Percentiles rank a stretch among this genome's conserved stretches.
Conservation (phyloP, 805 yeast genomes). For the Wickerhamia fluorescens region DNA sequence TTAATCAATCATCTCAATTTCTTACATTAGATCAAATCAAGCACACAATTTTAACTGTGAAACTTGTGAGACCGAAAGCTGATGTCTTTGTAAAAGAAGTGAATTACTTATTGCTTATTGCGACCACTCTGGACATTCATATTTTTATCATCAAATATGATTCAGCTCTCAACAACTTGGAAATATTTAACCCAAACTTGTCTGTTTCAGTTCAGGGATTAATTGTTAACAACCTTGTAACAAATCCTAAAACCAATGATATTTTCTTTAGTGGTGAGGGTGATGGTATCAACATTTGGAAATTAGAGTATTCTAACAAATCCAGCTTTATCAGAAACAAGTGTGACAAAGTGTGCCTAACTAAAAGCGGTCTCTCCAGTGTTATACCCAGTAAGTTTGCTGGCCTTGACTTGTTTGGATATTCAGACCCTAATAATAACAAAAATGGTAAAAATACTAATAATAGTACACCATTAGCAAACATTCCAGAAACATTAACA, state of each 20-base stretch:
- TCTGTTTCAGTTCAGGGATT: constrained; percentile 74
- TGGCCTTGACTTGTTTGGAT: constrained; percentile 25
- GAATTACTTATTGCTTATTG: constrained; percentile 61
- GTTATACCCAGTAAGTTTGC: constrained; percentile 32
- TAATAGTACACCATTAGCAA: constrained; percentile 1
- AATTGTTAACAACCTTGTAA: constrained; percentile 54
- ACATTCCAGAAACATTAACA: constrained; percentile 47
- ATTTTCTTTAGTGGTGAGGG: constrained; percentile 78
- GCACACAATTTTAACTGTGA: constrained; percentile 70
- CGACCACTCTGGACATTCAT: constrained; percentile 75
- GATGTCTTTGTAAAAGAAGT: constrained; percentile 77
- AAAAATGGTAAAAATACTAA: constrained; percentile 9
- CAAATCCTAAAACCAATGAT: constrained; percentile 61
- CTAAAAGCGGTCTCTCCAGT: constrained; percentile 48
- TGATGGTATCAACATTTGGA: constrained; percentile 80
- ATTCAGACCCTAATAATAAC: constrained; percentile 10
- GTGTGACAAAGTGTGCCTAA: constrained; percentile 76
- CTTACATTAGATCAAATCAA: constrained; percentile 76
- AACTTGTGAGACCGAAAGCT: constrained; percentile 72
- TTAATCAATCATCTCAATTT: constrained; percentile 45
- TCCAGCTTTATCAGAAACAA: constrained; percentile 84
- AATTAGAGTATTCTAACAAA: constrained; percentile 70
- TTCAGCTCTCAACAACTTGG: constrained; percentile 40
- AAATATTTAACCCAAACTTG: constrained; percentile 77
- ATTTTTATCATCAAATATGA: constrained; percentile 64